Evolutionary conservation across 1,139 yeast genomes (phyloP).

Genomic region (Taphrina pruni): DNA sequence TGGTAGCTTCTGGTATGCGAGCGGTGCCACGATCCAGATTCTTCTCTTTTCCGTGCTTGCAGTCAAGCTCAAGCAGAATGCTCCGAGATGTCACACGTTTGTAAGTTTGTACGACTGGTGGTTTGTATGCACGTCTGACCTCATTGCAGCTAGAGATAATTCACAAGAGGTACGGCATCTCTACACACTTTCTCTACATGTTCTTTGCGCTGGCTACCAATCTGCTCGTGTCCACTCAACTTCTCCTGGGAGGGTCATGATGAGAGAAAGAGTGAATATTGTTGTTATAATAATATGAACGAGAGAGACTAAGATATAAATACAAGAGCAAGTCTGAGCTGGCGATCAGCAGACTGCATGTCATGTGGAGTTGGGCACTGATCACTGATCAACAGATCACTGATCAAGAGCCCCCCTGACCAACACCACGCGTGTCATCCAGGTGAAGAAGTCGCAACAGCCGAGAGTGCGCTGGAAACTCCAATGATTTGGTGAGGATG

Average conservation of each 20-base stretch:
- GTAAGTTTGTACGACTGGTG: neutral
- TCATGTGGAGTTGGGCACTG: too few relatives aligned
- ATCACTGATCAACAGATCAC: too few relatives aligned
- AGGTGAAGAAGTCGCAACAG: neutral
- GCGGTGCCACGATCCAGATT: slow-evolving; percentile 50
- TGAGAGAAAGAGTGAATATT: too few relatives aligned
- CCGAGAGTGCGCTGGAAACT: neutral
- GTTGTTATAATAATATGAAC: too few relatives aligned
- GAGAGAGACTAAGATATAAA: too few relatives aligned
- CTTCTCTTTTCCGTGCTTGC: slow-evolving; percentile 55
- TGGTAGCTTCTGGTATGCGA: slow-evolving; percentile 45
- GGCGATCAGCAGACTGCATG: too few relatives aligned
- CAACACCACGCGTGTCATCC: neutral
- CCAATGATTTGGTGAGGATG: slow-evolving; percentile 1
- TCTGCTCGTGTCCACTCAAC: slow-evolving; percentile 54
- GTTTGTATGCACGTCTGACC: neutral
- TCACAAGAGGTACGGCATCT: slow-evolving; percentile 53
- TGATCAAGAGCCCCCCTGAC: slow-evolving; percentile 44
- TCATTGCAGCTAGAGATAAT: slow-evolving; percentile 55
- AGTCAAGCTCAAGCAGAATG: slow-evolving; percentile 54
- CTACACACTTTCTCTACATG: slow-evolving; percentile 54
- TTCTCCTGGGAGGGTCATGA: slow-evolving; percentile 54
- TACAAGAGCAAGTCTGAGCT: too few relatives aligned
- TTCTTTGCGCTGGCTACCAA: slow-evolving; percentile 56
- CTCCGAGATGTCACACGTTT: slow-evolving; percentile 55